Evolutionary conservation across 2,329 filamentous ascomycete genomes (phyloP).

Genomic region (Alternaria sp.): DNA sequence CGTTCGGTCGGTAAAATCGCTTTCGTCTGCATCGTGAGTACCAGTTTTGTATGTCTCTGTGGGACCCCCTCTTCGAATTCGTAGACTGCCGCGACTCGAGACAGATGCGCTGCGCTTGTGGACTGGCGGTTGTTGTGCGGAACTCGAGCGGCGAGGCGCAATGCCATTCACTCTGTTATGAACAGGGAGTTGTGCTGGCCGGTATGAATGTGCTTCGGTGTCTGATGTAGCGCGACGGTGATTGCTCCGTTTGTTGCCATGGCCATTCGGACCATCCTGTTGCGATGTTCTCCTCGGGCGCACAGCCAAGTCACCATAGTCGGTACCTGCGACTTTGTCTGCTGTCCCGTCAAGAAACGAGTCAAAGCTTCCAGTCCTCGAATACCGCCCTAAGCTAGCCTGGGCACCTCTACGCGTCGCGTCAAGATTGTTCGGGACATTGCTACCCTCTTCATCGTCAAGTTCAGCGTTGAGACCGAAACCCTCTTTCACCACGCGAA

Average conservation of each 20-base stretch:
- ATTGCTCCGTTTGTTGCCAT: conserved; percentile 15
- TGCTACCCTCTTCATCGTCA: conserved; percentile 53
- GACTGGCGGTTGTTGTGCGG: conserved; percentile 31
- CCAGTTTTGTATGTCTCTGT: conserved; percentile 21
- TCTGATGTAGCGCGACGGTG: conserved; percentile 39
- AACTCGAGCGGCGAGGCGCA: conserved; percentile 27
- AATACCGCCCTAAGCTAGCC: conserved; percentile 31
- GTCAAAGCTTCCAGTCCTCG: conserved; percentile 65
- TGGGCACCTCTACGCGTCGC: conserved; percentile 35
- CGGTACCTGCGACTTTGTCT: conserved; percentile 60
- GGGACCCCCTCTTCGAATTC: conserved; percentile 37
- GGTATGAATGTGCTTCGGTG: conserved; percentile 35
- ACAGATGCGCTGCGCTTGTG: conserved; percentile 44
- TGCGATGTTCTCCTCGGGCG: conserved; percentile 32
- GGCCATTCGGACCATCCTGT: conserved; percentile 19
- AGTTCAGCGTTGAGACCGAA: conserved; percentile 70
- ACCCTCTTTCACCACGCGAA: conserved; percentile 66
- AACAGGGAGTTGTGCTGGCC: conserved; percentile 37
- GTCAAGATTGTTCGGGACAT: conserved; percentile 44
- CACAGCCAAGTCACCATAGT: conserved; percentile 30
- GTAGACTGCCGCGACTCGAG: conserved; percentile 49
- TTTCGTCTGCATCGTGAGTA: conserved; percentile 39
- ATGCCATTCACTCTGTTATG: conserved; percentile 38
- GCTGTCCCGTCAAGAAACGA: conserved; percentile 66
- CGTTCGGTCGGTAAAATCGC: conserved; percentile 44